phyloP scores from a whole-genome alignment of 1,284 basidiomycete species.

The Agroathelia rolfsii region DNA sequence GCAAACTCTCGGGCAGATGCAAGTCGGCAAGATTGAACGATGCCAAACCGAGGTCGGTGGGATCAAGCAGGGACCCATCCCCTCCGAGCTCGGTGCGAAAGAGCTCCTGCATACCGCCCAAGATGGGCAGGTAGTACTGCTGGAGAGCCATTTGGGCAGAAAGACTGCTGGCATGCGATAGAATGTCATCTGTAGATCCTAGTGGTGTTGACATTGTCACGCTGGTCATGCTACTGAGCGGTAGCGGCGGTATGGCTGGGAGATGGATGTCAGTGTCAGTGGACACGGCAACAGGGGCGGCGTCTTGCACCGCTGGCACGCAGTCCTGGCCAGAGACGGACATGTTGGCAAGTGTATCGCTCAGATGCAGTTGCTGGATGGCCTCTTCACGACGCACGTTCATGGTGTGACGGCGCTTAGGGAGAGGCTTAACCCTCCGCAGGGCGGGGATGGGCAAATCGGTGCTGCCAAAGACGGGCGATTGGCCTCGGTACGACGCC shows the following conservation, averaged over 20 bases:
- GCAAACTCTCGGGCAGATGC: too few species aligned
- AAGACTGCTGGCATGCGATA: slow-evolving; percentile 37
- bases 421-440: slow-evolving; percentile 62
- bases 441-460: slow-evolving; percentile 49
- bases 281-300: slow-evolving; percentile 7
- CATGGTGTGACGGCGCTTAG: slow-evolving; percentile 55
- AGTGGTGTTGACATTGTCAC: too few species aligned
- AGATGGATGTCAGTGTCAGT: slow-evolving; percentile 8
- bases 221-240: too few species aligned
- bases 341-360: slow-evolving; percentile 6
- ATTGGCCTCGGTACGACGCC: slow-evolving; percentile 40
- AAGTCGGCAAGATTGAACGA: slow-evolving; percentile 19
- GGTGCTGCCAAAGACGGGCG: slow-evolving; percentile 50
- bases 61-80: slow-evolving; percentile 4
- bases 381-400: too few species aligned
- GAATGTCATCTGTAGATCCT: slow-evolving; percentile 41
- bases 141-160: slow-evolving; percentile 46
- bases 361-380: slow-evolving; percentile 9
- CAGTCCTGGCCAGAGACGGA: slow-evolving; percentile 1
- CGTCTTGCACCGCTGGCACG: slow-evolving; percentile 1
- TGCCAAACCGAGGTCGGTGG: slow-evolving; percentile 16
- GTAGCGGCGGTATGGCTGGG: slow-evolving; percentile 7
- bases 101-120: slow-evolving; percentile 36
- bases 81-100: slow-evolving; percentile 18
- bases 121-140: slow-evolving; percentile 52